Percentiles rank a stretch among this genome's conserved stretches.
These are phyloP conservation scores for Fusarium pseudonygamai DNA, from an alignment of 2,329 filamentous ascomycete species.

Conservation along the genomic window DNA sequence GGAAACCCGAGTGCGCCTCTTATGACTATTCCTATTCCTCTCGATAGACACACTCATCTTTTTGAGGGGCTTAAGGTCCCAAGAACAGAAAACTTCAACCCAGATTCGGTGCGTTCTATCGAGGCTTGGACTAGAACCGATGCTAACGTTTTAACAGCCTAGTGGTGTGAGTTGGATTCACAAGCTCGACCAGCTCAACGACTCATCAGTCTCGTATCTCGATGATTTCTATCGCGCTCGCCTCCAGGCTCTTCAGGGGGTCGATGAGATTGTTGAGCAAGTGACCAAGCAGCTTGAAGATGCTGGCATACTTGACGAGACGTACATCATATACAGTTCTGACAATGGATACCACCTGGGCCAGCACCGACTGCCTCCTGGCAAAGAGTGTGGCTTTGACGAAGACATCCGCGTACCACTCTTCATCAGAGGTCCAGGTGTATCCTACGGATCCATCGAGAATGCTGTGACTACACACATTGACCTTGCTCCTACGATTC, in stretches of 20 bases:
- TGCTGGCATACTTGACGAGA: slow-evolving; percentile 69
- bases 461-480: slow-evolving; percentile 67
- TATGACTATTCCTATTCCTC: slow-evolving; percentile 59
- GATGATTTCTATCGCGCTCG: slow-evolving; percentile 63
- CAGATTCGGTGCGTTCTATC: slow-evolving; percentile 56
- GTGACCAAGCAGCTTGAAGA: slow-evolving; percentile 56
- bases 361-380: slow-evolving; percentile 66
- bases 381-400: slow-evolving; percentile 67
- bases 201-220: slow-evolving; percentile 55
- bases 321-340: slow-evolving; percentile 67
- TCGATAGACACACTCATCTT: slow-evolving; percentile 68
- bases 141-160: slow-evolving; percentile 20
- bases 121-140: neutral
- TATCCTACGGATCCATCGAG: slow-evolving; percentile 52
- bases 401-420: slow-evolving; percentile 69
- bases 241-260: slow-evolving; percentile 61
- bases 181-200: slow-evolving; percentile 52
- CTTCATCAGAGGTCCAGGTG: slow-evolving; percentile 63
- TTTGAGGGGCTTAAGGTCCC: slow-evolving; percentile 70
- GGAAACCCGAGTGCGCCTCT: neutral
- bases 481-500: slow-evolving; percentile 69
- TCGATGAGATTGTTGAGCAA: slow-evolving; percentile 64
- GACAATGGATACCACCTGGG: slow-evolving; percentile 71
- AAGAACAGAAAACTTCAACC: slow-evolving; percentile 73
- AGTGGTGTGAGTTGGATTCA: slow-evolving; percentile 59